phyloP scores from a whole-genome alignment of 768 basidiomycete genomes.

The Suillus clintonianus region DNA sequence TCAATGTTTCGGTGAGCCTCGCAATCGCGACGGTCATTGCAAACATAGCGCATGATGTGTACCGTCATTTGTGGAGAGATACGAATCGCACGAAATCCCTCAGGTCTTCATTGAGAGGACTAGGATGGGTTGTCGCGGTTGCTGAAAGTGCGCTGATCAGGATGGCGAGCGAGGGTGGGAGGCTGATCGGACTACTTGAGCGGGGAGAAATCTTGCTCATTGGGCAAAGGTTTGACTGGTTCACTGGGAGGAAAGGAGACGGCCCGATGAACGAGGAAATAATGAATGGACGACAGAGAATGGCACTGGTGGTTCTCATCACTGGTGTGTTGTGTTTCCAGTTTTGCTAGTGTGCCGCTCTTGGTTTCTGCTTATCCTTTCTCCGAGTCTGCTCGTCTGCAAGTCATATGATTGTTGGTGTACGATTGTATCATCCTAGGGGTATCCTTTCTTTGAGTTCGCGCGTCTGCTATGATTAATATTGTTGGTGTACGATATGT shows the following conservation, averaged over 20 bases:
- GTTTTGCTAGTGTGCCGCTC: not conserved
- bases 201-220: conserved; percentile 42
- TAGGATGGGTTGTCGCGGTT: conserved; percentile 44
- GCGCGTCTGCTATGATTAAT: no score
- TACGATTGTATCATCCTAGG: no score
- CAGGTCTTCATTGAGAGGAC: conserved; percentile 36
- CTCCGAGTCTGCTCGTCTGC: not conserved
- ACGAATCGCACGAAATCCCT: conserved; percentile 32
- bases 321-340: not conserved
- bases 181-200: conserved; percentile 45
- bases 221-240: conserved; percentile 58
- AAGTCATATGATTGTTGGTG: not conserved
- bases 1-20: conserved; percentile 21
- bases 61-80: conserved; percentile 48
- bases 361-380: not conserved
- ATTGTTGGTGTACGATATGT: not conserved
- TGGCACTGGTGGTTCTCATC: conserved; percentile 17
- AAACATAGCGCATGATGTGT: conserved; percentile 51
- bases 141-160: conserved; percentile 53
- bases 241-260: conserved; percentile 40
- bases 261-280: conserved; percentile 48
- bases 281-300: conserved; percentile 38
- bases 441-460: no score
- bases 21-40: conserved; percentile 33
- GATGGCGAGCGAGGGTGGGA: conserved; percentile 51